Base-by-base conservation (phyloP, 495 filamentous ascomycete genomes). In the Oleoguttula mirabilis region DNA sequence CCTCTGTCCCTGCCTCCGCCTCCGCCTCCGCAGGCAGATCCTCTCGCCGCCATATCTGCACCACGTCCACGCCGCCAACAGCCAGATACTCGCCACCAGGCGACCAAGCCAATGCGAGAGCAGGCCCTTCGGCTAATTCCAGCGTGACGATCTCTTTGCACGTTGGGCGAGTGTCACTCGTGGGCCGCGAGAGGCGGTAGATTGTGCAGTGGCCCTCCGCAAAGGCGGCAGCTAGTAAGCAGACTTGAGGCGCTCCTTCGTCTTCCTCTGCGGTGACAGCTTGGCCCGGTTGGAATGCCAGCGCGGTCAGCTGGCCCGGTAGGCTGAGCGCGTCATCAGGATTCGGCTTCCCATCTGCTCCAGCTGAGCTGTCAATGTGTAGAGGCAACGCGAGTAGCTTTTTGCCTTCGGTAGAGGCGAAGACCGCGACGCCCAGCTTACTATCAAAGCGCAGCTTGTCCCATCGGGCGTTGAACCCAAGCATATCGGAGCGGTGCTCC, bases 401-500 rank as follows among this genome's bases (percentile, higher is more conserved):
- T n/a, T n/a, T n/a, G n/a, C n/a, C 23, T 28, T 46, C 35, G n/a
- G 17, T 40, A 4, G 54, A 51, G 2, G 43, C 25, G 3, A 47
- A 47, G 6, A 52, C 48, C 10, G 56, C 43, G 31, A 59, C 47
- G 14, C 46, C 45, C 3, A 36, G 42, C n/a, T 49, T 6, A 6
- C 28, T 20, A 37, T 61, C 56, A 24, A 35, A 54, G 36, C 40
- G 45, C 3, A 60, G 11, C 17, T 28, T 56, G 16, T 58, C 50
- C 52, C 52, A 58, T 3, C 30, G 14, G 33, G 30, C 5, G 21
- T 20, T 11, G 32, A 50, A 21, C 3, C 6, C 37, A 25, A 30
- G 48, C 10, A 27, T 3, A 16, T 21, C 1, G 39, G 44, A 10
- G 16, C 30, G 10, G 41, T 35, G 15, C 21, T 36, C 23, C n/a